Conservation (phyloP, 768 basidiomycete species). For the Cystofilobasidium macerans region DNA sequence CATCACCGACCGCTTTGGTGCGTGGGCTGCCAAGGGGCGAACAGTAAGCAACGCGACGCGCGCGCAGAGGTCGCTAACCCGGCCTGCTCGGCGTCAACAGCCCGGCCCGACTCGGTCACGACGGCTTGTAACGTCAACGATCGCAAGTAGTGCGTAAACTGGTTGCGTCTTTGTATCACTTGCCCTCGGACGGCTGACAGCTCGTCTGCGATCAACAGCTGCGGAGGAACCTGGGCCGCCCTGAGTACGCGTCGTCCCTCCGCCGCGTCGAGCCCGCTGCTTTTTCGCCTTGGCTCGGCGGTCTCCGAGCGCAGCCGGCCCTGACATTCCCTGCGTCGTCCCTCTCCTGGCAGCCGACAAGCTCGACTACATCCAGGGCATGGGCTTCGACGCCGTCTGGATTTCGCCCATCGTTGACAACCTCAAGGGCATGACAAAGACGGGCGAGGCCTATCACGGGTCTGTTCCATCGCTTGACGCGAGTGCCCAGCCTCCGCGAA, state of each 20-base stretch:
- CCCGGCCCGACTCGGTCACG: conserved; percentile 29
- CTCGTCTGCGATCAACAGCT: conserved; percentile 1
- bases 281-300: conserved; percentile 25
- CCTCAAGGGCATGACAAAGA: conserved; percentile 32
- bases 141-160: conserved; percentile 22
- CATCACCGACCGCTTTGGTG: conserved; percentile 37
- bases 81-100: conserved; percentile 8
- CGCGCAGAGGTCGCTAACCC: too few species aligned
- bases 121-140: conserved; percentile 27
- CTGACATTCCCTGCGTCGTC: too few species aligned
- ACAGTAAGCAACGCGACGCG: too few species aligned
- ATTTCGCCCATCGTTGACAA: conserved; percentile 36
- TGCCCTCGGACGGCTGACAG: not conserved
- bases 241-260: conserved; percentile 12
- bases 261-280: too few species aligned
- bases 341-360: conserved; percentile 24
- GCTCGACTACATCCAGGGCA: conserved; percentile 38
- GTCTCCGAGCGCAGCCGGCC: conserved; percentile 34
- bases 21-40: not conserved
- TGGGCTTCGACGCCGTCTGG: conserved; percentile 38
- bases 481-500: conserved; percentile 14
- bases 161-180: not conserved
- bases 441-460: conserved; percentile 38
- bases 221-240: conserved; percentile 24
- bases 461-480: conserved; percentile 1